Base-by-base conservation (phyloP, 2,329 filamentous ascomycete genomes). In the Colletotrichum gloeosporioides region DNA sequence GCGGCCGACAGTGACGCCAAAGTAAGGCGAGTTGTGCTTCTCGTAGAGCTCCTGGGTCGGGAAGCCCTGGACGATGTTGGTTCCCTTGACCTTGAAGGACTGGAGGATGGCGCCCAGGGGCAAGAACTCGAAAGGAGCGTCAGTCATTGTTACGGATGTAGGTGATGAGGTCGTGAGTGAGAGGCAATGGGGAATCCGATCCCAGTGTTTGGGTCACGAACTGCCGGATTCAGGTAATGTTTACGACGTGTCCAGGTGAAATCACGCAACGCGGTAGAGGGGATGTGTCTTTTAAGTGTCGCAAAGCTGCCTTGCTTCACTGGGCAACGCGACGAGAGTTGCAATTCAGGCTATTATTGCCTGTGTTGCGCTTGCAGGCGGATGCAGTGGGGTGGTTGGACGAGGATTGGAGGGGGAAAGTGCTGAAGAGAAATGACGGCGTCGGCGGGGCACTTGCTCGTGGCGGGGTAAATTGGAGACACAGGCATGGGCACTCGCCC, bases 1-100 rank as follows among this genome's bases (percentile, higher is more conserved):
- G 70, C 92, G 95, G 71, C 97, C 97, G 83, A 99, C 98, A 61
- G 95, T 99, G 84, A 96, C 96, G 78, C 97, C 96, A 83, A 98
- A 99, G 88, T 93, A 96, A 3, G 95, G 93, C 13, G 85, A 87
- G 86, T 97, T 96, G 88, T 96, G 88, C 79, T 91, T 86, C 78
- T 90, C 90, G 87, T 98, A 98, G 77, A 93, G 91, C 61, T 94
- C 92, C 69, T 94, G 91, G 16, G 90, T 92, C 22, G 94, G 91
- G 87, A 98, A 98, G 69, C 93, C 93, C 80, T 97, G 94, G 27
- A 98, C 96, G 79, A 99, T 97, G 87, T 98, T 97, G 83, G 91
- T 88, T 78, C 92, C 94, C 76, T 90, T 94, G 79, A 99, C 91
- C 64, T 89, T 90, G 87, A 98, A 93, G 82, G 94, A 91, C 84